Conservation (phyloP, 73 alveolate species). For the Paramecium bursaria region DNA sequence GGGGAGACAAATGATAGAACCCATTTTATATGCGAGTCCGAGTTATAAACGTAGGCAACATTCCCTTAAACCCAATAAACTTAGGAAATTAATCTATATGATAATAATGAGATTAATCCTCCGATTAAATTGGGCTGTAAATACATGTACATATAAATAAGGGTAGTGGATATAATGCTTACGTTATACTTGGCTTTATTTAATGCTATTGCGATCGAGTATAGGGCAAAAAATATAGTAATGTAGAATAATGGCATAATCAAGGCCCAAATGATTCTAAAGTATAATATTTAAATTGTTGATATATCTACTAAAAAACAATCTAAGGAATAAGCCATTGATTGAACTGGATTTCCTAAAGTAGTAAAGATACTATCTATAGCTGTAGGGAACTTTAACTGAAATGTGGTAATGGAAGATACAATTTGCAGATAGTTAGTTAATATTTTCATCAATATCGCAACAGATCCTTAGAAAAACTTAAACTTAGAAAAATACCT, state of each 20-base stretch:
- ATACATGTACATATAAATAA: slow-evolving; percentile 26
- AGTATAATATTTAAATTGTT: slow-evolving; percentile 1
- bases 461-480: too few relatives aligned
- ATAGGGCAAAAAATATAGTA: neutral
- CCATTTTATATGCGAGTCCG: slow-evolving; percentile 10
- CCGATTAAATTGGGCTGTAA: slow-evolving; percentile 53
- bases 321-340: slow-evolving; percentile 59
- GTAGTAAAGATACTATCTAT: neutral
- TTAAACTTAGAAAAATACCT: too few relatives aligned
- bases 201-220: neutral
- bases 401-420: neutral
- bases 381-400: neutral
- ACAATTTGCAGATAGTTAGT: neutral
- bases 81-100: slow-evolving; percentile 46
- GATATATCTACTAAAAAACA: slow-evolving; percentile 44
- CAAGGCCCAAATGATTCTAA: slow-evolving; percentile 63
- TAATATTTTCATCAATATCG: too few relatives aligned
- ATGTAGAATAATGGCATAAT: slow-evolving; percentile 45
- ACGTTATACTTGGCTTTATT: neutral
- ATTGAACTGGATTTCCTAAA: slow-evolving; percentile 56
- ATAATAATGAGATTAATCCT: slow-evolving; percentile 37
- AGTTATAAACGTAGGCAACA: slow-evolving; percentile 11
- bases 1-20: slow-evolving; percentile 37
- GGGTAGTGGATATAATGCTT: slow-evolving; percentile 38
- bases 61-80: slow-evolving; percentile 33